A percentile compares a stretch with the other conserved stretches of the same genome.
Conservation (phyloP, 805 yeast species). For the Barnettozyma wickerhamii region DNA sequence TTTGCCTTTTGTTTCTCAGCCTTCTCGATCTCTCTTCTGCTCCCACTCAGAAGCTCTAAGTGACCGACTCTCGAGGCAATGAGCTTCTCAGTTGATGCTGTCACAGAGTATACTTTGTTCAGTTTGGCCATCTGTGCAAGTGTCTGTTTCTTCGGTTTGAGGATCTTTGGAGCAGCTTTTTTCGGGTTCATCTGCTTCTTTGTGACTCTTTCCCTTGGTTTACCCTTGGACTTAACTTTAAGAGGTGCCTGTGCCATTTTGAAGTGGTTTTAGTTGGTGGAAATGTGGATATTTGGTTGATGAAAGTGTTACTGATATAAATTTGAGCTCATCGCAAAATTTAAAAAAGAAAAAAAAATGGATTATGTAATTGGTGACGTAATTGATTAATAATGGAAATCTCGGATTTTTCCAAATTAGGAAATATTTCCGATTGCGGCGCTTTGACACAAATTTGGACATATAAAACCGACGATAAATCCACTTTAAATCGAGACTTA, state of each 20-base stretch:
- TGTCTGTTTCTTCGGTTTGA: slow-evolving; percentile 61
- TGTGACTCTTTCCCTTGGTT: slow-evolving; percentile 39
- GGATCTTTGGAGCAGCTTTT: slow-evolving; percentile 69
- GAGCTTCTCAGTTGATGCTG: slow-evolving; percentile 73
- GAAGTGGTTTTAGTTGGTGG: neutral
- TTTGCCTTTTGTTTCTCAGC: slow-evolving; percentile 40
- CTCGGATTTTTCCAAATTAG: neutral
- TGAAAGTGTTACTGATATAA: no score
- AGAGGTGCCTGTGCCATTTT: slow-evolving; percentile 71
- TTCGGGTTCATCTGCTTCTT: slow-evolving; percentile 62
- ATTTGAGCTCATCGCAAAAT: no score
- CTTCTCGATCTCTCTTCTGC: slow-evolving; percentile 78
- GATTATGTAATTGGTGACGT: neutral
- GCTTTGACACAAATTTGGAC: no score
- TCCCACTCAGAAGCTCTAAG: slow-evolving; percentile 84
- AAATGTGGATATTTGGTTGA: neutral
- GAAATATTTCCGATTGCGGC: neutral
- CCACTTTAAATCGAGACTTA: neutral
- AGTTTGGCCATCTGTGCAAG: slow-evolving; percentile 50
- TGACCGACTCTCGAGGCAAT: slow-evolving; percentile 92
- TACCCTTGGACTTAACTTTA: slow-evolving; percentile 42
- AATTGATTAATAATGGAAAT: neutral
- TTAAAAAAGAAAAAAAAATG: no score
- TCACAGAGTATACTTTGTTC: slow-evolving; percentile 44
- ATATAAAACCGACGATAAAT: no score